phyloP scores from a whole-genome alignment of 768 basidiomycete species.

The Leccinum fibrillosum region DNA sequence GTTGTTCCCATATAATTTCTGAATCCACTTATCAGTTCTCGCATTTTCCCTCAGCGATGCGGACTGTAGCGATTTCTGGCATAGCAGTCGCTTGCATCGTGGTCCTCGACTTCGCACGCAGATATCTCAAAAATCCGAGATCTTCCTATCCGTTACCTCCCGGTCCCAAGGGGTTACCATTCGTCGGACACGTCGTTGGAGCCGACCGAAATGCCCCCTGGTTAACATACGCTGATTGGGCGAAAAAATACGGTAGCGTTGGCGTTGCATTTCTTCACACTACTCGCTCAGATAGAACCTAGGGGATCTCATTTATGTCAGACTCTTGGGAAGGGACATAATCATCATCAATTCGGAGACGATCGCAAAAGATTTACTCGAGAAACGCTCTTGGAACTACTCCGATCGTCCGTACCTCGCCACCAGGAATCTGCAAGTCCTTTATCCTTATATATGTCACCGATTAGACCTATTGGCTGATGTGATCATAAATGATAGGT shows the following conservation, averaged over 20 bases:
- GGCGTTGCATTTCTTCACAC: neutral
- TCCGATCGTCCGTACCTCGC: constrained; percentile 44
- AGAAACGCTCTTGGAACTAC: constrained; percentile 45
- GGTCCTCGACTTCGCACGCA: constrained; percentile 6
- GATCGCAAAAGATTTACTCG: constrained; percentile 44
- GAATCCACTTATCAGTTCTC: neutral
- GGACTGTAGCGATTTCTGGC: neutral
- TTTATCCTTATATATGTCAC: neutral
- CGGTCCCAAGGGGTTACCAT: constrained; percentile 35
- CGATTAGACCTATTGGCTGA: neutral
- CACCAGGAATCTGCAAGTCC: constrained; percentile 11
- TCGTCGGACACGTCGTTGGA: constrained; percentile 38
- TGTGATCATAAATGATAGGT: constrained; percentile 3
- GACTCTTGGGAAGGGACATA: constrained; percentile 40
- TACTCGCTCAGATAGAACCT: neutral
- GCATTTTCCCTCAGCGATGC: constrained; percentile 3
- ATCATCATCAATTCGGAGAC: constrained; percentile 46
- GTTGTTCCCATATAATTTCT: neutral
- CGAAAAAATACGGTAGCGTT: constrained; percentile 31
- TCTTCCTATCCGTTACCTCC: constrained; percentile 30
- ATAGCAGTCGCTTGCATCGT: constrained; percentile 7
- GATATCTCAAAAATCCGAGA: constrained; percentile 5
- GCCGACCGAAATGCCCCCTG: constrained; percentile 32
- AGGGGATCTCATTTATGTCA: constrained; percentile 50
- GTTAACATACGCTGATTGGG: constrained; percentile 39